Percentiles rank a stretch among this genome's conserved stretches.
phyloP scores from a whole-genome alignment of 352 stramenopile genomes.

The Phytophthora foliorum region DNA sequence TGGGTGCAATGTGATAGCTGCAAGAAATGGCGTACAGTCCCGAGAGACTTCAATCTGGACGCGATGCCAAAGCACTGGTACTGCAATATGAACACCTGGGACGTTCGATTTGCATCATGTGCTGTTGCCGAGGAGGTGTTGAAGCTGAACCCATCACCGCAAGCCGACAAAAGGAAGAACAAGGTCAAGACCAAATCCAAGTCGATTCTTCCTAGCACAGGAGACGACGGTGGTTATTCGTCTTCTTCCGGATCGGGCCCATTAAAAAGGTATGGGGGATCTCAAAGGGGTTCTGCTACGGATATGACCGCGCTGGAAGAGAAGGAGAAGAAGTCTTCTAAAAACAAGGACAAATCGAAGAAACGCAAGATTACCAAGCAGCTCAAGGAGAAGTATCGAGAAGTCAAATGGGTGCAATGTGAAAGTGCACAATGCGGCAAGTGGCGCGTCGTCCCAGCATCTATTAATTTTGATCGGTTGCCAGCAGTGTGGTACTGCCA shows the following conservation, averaged over 20 bases:
- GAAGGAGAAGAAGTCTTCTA: conserved; percentile 44
- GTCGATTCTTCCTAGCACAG: conserved; percentile 20
- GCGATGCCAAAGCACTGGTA: conserved; percentile 96
- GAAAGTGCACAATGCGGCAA: conserved; percentile 94
- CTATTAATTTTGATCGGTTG: conserved; percentile 91
- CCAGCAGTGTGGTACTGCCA: conserved; percentile 92
- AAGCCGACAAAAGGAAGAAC: conserved; percentile 39
- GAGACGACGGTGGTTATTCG: conserved; percentile 46
- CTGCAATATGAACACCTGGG: conserved; percentile 96
- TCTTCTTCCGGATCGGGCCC: conserved; percentile 48
- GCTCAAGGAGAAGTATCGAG: conserved; percentile 84
- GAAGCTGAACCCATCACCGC: conserved; percentile 40
- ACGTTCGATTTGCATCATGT: conserved; percentile 87
- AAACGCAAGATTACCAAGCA: conserved; percentile 85
- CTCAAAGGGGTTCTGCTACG: conserved; percentile 25
- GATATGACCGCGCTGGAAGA: conserved; percentile 36
- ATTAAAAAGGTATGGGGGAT: conserved; percentile 33
- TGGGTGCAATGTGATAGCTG: conserved; percentile 98
- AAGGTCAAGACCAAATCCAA: conserved; percentile 50
- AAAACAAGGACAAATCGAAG: conserved; percentile 72
- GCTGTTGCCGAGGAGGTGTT: conserved; percentile 92
- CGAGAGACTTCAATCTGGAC: conserved; percentile 88
- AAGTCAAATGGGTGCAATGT: conserved; percentile 96
- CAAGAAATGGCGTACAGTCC: conserved; percentile 96
- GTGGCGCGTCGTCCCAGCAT: conserved; percentile 95